Conservation (phyloP, 2,329 filamentous ascomycete species). For the Alternaria sp. region DNA sequence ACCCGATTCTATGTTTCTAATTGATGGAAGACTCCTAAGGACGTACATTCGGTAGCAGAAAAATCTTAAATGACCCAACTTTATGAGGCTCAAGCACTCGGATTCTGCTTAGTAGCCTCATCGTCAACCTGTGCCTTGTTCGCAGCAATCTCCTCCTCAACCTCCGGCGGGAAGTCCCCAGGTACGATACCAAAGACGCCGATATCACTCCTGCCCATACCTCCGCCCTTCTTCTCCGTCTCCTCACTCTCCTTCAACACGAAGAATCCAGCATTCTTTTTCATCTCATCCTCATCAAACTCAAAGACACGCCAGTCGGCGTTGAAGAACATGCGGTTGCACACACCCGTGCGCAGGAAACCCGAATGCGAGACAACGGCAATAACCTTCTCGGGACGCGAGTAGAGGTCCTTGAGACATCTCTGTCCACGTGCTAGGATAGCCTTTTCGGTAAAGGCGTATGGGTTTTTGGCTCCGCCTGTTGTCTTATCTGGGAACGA, state of each 20-base stretch:
- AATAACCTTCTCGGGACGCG: conserved; percentile 67
- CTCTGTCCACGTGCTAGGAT: conserved; percentile 65
- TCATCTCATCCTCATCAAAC: conserved; percentile 59
- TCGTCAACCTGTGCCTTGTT: conserved; percentile 16
- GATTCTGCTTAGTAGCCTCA: conserved; percentile 30
- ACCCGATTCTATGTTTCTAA: not conserved
- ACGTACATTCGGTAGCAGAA: not conserved
- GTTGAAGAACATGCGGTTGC: conserved; percentile 62
- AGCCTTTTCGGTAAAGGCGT: conserved; percentile 62
- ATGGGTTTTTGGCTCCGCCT: conserved; percentile 48
- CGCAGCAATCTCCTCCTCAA: conserved; percentile 15
- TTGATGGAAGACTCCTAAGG: not conserved
- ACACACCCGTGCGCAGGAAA: conserved; percentile 67
- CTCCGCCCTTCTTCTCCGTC: conserved; percentile 57
- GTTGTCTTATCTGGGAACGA: conserved; percentile 70
- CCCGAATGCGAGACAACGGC: conserved; percentile 72
- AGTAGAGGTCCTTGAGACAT: conserved; percentile 60
- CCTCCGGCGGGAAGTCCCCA: conserved; percentile 41
- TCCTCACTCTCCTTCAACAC: conserved; percentile 58
- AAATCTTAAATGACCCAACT: not conserved
- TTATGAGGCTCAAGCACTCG: conserved; percentile 3
- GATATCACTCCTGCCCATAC: conserved; percentile 60
- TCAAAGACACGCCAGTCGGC: conserved; percentile 71
- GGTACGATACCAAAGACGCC: conserved; percentile 38
- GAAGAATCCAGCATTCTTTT: conserved; percentile 50